Percentiles rank a stretch among this genome's conserved stretches.
Evolutionary conservation across 2,329 filamentous ascomycete species (phyloP).

Genomic region (Domatiomyces globalis): DNA sequence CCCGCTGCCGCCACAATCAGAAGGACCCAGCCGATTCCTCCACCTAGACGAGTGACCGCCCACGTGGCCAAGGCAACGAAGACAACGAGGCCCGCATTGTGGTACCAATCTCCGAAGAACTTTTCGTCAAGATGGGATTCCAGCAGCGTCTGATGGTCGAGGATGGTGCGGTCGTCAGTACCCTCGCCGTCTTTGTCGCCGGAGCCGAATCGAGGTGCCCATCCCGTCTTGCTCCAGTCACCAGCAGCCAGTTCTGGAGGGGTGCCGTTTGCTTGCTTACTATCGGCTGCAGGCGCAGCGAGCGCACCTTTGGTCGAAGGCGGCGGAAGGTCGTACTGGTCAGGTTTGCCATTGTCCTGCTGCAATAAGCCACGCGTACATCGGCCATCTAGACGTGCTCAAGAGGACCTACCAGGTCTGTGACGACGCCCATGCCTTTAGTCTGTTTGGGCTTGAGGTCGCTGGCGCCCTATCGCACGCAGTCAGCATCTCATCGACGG

Average conservation of each 20-base stretch:
- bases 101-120: constrained; percentile 96
- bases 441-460: constrained; percentile 14
- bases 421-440: constrained; percentile 43
- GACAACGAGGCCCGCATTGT: constrained; percentile 85
- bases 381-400: constrained; percentile 2
- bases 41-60: constrained; percentile 77
- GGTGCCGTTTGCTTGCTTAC: constrained; percentile 37
- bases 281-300: constrained; percentile 36
- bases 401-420: constrained; percentile 47
- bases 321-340: constrained; percentile 63
- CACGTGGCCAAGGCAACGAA: constrained; percentile 86
- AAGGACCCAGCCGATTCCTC: constrained; percentile 84
- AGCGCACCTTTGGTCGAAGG: constrained; percentile 58
- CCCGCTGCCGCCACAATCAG: constrained; percentile 83
- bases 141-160: constrained; percentile 78
- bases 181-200: constrained; percentile 36
- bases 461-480: constrained; percentile 36
- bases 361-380: constrained; percentile 3
- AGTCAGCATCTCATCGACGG: constrained; percentile 2
- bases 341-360: constrained; percentile 51
- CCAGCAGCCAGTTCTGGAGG: constrained; percentile 37
- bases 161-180: constrained; percentile 45
- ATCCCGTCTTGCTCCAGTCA: constrained; percentile 56
- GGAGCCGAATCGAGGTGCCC: constrained; percentile 69
- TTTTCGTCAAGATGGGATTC: constrained; percentile 75